Conservation (phyloP, 495 filamentous ascomycete species). For the Monascus purpureus region DNA sequence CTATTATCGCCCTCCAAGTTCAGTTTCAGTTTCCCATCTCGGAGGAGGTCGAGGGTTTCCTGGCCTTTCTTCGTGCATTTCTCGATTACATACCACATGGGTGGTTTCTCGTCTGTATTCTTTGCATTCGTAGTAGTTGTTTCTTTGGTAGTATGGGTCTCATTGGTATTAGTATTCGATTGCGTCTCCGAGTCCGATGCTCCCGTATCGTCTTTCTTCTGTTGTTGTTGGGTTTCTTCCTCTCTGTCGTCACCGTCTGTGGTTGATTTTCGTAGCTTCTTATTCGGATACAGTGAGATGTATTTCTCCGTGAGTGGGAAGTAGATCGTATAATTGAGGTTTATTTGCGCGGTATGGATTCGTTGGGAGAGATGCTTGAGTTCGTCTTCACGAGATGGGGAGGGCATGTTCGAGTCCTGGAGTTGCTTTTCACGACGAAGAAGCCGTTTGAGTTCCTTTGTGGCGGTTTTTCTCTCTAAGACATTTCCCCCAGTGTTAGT, state of each 20-base stretch:
- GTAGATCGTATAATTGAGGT: conserved; percentile 76
- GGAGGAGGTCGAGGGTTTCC: conserved; percentile 38
- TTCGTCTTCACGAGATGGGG: conserved; percentile 6
- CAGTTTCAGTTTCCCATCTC: conserved; percentile 33
- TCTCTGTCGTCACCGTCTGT: conserved; percentile 8
- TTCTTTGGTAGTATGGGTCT: neutral
- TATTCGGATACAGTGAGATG: conserved; percentile 54
- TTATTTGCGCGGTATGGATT: conserved; percentile 59
- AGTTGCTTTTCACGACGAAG: conserved; percentile 31
- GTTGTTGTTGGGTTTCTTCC: too few relatives aligned
- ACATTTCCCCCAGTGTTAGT: too few relatives aligned
- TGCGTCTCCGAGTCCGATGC: neutral
- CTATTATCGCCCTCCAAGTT: conserved; percentile 10
- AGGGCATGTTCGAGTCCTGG: conserved; percentile 3
- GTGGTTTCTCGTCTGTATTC: conserved; percentile 14
- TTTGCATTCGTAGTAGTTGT: conserved; percentile 15
- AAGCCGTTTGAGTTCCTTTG: conserved; percentile 50
- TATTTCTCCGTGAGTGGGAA: conserved; percentile 72
- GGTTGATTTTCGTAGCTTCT: conserved; percentile 12
- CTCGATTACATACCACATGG: conserved; percentile 59
- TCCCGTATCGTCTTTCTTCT: neutral
- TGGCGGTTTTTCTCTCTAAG: conserved; percentile 75
- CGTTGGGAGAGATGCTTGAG: conserved; percentile 37
- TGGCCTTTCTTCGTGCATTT: conserved; percentile 48
- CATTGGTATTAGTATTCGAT: neutral